These are phyloP conservation scores for Ophiostoma triangulosporum DNA, from an alignment of 2,329 filamentous ascomycete genomes.

Conservation along the genomic window DNA sequence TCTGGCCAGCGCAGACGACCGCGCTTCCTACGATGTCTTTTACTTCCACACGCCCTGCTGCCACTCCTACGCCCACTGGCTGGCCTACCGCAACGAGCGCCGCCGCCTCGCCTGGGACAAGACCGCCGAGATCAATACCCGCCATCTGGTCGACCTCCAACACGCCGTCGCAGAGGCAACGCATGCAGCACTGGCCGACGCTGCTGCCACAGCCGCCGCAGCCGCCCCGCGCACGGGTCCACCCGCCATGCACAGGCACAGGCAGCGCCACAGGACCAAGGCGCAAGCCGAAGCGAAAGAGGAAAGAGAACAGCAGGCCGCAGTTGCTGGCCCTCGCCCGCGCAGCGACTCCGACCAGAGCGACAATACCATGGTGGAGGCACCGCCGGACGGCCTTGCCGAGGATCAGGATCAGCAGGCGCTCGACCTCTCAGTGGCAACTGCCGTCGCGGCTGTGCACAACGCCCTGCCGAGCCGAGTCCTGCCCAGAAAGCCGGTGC, in stretches of 20 bases:
- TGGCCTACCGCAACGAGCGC: slow-evolving; percentile 3
- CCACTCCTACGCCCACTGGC: slow-evolving; percentile 2
- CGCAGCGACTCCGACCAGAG: background rate
- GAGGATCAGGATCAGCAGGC: too few species aligned
- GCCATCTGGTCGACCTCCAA: background rate
- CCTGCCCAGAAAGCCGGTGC: background rate
- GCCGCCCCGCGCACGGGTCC: too few species aligned
- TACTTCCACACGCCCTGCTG: slow-evolving; percentile 8
- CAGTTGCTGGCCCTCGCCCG: background rate
- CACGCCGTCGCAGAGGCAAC: background rate
- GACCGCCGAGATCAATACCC: background rate
- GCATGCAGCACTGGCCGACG: background rate
- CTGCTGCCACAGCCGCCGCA: too few species aligned
- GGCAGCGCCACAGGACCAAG: background rate
- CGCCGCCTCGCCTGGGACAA: background rate
- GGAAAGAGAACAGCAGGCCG: background rate
- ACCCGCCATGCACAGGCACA: too few species aligned
- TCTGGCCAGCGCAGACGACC: slow-evolving; percentile 3
- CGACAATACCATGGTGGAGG: background rate
- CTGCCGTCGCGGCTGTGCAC: background rate
- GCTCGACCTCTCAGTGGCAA: too few species aligned
- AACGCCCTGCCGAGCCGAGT: background rate
- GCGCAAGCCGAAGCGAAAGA: background rate
- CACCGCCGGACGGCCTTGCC: background rate
- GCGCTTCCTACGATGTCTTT: slow-evolving; percentile 4